Percentiles rank a stretch among this genome's conserved stretches.
phyloP scores from a whole-genome alignment of 148 eudicot genomes.

The Chenopodium quinoa region DNA sequence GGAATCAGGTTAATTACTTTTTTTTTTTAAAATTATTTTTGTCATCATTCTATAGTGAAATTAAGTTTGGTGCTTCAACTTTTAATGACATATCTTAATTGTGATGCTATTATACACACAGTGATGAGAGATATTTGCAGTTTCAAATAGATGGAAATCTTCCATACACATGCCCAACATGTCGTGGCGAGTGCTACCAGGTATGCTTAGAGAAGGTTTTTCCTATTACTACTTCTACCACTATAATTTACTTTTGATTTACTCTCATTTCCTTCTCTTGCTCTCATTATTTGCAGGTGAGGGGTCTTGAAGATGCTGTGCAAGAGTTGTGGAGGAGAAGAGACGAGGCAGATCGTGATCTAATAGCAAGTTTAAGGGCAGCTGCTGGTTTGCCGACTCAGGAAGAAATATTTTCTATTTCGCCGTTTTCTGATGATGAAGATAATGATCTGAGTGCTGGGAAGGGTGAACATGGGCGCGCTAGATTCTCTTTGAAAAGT shows the following conservation, averaged over 20 bases:
- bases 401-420: constrained; percentile 83
- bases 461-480: constrained; percentile 62
- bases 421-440: constrained; percentile 98
- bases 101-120: constrained; percentile 29
- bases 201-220: constrained; percentile 32
- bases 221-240: not conserved
- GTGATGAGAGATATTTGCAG: constrained; percentile 84
- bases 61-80: not conserved
- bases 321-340: constrained; percentile 92
- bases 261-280: not conserved
- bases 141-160: constrained; percentile 93
- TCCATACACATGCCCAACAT: constrained; percentile 84
- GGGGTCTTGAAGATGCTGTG: constrained; percentile 89
- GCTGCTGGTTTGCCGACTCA: constrained; percentile 94
- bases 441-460: constrained; percentile 49
- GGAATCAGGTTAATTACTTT: constrained; percentile 64
- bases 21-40: not conserved
- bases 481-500: constrained; percentile 69
- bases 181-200: constrained; percentile 96
- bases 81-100: not conserved
- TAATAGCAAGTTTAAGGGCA: constrained; percentile 80
- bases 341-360: constrained; percentile 74
- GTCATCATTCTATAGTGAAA: not conserved
- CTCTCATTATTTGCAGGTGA: constrained; percentile 42
- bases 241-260: not conserved